Conservation (phyloP, 2,329 filamentous ascomycete species). For the Monosporascus sp. region DNA sequence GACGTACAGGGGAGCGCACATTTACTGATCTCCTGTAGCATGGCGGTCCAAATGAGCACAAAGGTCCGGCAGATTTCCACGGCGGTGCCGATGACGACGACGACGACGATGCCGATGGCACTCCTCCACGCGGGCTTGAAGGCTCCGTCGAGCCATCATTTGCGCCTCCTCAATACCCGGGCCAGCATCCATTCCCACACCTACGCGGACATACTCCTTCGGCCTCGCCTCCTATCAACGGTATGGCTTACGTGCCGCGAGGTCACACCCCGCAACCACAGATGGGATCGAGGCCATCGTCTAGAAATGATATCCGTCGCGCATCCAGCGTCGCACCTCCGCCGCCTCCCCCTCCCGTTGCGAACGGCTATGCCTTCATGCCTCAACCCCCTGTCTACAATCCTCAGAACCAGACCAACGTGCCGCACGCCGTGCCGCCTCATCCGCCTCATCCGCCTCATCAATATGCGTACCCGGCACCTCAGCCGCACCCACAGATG, state of each 20-base stretch:
- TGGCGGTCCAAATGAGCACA: conserved; percentile 90
- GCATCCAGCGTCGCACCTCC: conserved; percentile 68
- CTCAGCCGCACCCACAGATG: conserved; percentile 44
- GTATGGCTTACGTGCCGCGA: conserved; percentile 64
- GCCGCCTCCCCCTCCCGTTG: conserved; percentile 54
- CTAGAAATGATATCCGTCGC: conserved; percentile 72
- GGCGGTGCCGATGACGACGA: conserved; percentile 84
- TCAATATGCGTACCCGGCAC: conserved; percentile 32
- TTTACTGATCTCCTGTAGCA: conserved; percentile 52
- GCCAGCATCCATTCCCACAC: conserved; percentile 68
- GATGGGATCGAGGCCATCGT: conserved; percentile 69
- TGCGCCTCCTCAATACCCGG: conserved; percentile 66
- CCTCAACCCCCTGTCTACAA: conserved; percentile 83
- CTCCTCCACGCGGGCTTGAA: conserved; percentile 63
- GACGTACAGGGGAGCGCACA: neutral
- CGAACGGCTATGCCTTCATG: conserved; percentile 77
- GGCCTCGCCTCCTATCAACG: conserved; percentile 84
- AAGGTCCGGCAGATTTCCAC: conserved; percentile 87
- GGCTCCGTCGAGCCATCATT: conserved; percentile 48
- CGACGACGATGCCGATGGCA: conserved; percentile 69
- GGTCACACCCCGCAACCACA: conserved; percentile 79
- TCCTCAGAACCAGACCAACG: conserved; percentile 45
- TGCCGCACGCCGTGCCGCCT: conserved; percentile 35
- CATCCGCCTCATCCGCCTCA: conserved; percentile 22
- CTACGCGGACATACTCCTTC: conserved; percentile 79